Conservation (phyloP, 768 basidiomycete species). For the Multifurca ochricompacta region DNA sequence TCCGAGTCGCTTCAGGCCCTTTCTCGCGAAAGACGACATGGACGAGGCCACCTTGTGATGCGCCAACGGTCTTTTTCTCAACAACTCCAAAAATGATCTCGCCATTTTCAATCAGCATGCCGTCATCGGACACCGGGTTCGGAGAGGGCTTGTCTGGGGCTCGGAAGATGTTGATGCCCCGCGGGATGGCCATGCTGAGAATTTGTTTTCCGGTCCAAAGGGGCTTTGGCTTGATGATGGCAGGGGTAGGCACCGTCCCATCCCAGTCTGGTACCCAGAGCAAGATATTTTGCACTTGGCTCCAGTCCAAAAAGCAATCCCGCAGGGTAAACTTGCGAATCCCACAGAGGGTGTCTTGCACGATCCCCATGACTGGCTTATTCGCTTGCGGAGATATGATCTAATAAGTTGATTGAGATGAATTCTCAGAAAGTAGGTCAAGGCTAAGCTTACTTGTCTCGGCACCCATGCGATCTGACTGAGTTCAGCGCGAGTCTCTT, state of each 20-base stretch:
- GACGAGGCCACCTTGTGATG: constrained; percentile 87
- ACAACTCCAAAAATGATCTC: constrained; percentile 93
- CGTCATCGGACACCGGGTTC: constrained; percentile 85
- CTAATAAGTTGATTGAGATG: constrained; percentile 33
- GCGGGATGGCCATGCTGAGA: constrained; percentile 83
- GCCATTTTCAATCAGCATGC: constrained; percentile 94
- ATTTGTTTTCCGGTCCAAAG: constrained; percentile 99
- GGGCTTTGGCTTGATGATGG: constrained; percentile 93
- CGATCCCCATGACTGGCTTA: constrained; percentile 99
- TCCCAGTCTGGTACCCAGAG: constrained; percentile 99
- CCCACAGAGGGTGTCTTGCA: constrained; percentile 97
- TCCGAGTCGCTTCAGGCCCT: constrained; percentile 84
- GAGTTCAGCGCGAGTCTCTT: constrained; percentile 97
- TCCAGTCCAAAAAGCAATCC: constrained; percentile 94
- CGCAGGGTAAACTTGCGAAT: constrained; percentile 95
- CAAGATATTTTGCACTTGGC: constrained; percentile 91
- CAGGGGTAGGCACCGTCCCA: constrained; percentile 83
- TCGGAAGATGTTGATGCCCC: constrained; percentile 89
- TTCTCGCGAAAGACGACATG: constrained; percentile 98
- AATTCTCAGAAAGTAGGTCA: not conserved
- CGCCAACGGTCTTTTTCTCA: constrained; percentile 98
- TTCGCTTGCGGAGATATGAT: constrained; percentile 99
- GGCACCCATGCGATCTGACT: constrained; percentile 99
- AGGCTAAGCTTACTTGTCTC: constrained; percentile 63
- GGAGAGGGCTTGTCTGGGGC: constrained; percentile 70